These are phyloP conservation scores for Penicillium canescens DNA, from an alignment of 495 filamentous ascomycete species.

Conservation along the genomic window DNA sequence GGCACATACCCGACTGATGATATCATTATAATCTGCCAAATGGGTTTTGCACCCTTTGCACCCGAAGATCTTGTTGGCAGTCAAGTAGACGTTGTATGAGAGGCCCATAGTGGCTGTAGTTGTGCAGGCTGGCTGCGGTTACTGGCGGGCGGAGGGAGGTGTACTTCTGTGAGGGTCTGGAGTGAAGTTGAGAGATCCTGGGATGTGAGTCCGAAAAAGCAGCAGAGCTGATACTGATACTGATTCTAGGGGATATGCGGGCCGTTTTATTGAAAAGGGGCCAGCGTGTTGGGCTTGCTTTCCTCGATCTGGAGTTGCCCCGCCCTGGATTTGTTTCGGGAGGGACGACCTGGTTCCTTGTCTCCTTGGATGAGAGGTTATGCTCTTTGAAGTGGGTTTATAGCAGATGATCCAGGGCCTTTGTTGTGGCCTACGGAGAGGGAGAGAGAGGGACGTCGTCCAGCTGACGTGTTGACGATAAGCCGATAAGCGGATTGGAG, in stretches of 20 bases:
- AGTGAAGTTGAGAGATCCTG: not conserved
- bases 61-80: constrained; percentile 85
- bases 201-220: constrained; percentile 10
- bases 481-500: constrained; percentile 9
- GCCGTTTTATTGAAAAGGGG: constrained; percentile 3
- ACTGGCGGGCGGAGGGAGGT: constrained; percentile 1
- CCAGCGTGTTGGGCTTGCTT: constrained; percentile 4
- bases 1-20: constrained; percentile 79
- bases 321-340: constrained; percentile 5
- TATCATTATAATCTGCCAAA: constrained; percentile 91
- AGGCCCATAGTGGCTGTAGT: constrained; percentile 72
- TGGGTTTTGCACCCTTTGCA: constrained; percentile 97
- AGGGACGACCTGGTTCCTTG: not conserved
- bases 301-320: constrained; percentile 5
- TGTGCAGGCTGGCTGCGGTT: constrained; percentile 2
- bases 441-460: not conserved
- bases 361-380: not conserved
- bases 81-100: constrained; percentile 93
- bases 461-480: constrained; percentile 12
- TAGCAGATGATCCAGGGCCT: not conserved
- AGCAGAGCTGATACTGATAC: not conserved
- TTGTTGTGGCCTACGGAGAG: no score
- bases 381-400: not conserved
- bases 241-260: not conserved
- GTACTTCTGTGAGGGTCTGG: constrained; percentile 1